phyloP scores from a whole-genome alignment of 371 early-diverging fungal species.

The Apophysomyces sp. region DNA sequence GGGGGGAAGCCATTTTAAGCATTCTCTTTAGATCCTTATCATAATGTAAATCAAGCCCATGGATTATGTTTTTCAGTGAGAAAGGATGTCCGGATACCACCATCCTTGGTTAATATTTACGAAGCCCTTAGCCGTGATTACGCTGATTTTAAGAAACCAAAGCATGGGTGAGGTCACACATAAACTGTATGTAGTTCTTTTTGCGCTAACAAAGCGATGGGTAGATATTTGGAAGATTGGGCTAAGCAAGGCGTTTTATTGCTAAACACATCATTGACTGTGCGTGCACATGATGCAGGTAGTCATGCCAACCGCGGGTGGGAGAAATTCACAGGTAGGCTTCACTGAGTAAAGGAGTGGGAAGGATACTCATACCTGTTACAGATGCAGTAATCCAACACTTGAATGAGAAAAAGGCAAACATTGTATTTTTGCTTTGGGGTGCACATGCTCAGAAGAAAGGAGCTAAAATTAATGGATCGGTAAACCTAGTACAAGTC shows the following conservation, averaged over 20 bases:
- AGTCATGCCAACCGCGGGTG: slow-evolving; percentile 93
- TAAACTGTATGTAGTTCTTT: not conserved
- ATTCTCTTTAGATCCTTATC: slow-evolving; percentile 88
- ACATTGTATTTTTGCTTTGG: slow-evolving; percentile 98
- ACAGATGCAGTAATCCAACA: slow-evolving; percentile 76
- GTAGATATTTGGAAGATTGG: slow-evolving; percentile 57
- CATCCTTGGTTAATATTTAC: slow-evolving; percentile 94
- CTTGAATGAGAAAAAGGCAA: slow-evolving; percentile 59
- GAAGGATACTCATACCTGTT: not conserved
- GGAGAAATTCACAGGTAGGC: slow-evolving; percentile 83
- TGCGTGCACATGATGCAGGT: slow-evolving; percentile 79
- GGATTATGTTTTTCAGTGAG: slow-evolving; percentile 90
- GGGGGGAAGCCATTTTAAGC: slow-evolving; percentile 3
- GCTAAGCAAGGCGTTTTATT: slow-evolving; percentile 93
- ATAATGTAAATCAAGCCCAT: slow-evolving; percentile 90
- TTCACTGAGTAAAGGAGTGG: not conserved
- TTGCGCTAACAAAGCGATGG: not conserved
- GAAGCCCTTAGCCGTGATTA: slow-evolving; percentile 77
- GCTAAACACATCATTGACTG: slow-evolving; percentile 94
- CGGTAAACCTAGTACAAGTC: slow-evolving; percentile 33
- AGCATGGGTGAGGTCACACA: slow-evolving; percentile 50
- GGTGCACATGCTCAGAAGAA: slow-evolving; percentile 89
- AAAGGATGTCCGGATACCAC: slow-evolving; percentile 77
- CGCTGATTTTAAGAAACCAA: slow-evolving; percentile 59
- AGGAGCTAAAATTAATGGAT: slow-evolving; percentile 54